Percentiles rank a stretch among this genome's conserved stretches.
These are phyloP conservation scores for Mycosphaerelloides madeirae DNA, from an alignment of 2,329 filamentous ascomycete genomes.

Conservation along the genomic window DNA sequence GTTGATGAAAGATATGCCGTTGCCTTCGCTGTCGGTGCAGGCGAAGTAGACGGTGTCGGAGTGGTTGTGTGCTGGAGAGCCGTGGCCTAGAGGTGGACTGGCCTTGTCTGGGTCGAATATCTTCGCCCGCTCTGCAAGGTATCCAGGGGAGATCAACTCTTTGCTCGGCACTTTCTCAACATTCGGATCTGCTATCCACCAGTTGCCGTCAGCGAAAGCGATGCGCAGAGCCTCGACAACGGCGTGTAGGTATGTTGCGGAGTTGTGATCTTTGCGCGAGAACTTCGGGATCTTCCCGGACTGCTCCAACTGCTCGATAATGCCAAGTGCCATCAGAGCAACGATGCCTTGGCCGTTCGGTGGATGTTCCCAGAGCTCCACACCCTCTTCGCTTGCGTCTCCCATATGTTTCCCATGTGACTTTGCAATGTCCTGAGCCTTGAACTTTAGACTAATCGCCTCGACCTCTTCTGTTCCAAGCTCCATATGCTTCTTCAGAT, in stretches of 20 bases:
- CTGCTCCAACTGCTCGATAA: constrained; percentile 79
- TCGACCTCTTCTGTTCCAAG: constrained; percentile 73
- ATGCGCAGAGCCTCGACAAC: constrained; percentile 84
- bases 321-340: constrained; percentile 88
- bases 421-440: constrained; percentile 53
- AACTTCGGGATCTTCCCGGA: constrained; percentile 70
- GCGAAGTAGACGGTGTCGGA: constrained; percentile 95
- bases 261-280: constrained; percentile 70
- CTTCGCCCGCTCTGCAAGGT: constrained; percentile 65
- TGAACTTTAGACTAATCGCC: constrained; percentile 66
- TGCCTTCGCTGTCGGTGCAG: constrained; percentile 74
- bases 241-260: constrained; percentile 67
- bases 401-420: constrained; percentile 43
- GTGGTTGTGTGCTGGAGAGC: constrained; percentile 77
- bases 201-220: constrained; percentile 81
- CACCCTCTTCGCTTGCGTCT: constrained; percentile 47
- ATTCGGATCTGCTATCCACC: constrained; percentile 85
- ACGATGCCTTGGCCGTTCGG: constrained; percentile 96
- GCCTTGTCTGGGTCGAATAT: constrained; percentile 56
- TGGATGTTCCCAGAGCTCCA: constrained; percentile 93
- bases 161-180: constrained; percentile 64
- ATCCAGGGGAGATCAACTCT: constrained; percentile 65
- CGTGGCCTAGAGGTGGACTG: constrained; percentile 57
- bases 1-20: constrained; percentile 95
- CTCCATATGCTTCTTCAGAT: constrained; percentile 72